A percentile compares a stretch with the other conserved stretches of the same genome.
Evolutionary conservation across 306 rosid genomes (phyloP).

Genomic region (Rosa chinensis): DNA sequence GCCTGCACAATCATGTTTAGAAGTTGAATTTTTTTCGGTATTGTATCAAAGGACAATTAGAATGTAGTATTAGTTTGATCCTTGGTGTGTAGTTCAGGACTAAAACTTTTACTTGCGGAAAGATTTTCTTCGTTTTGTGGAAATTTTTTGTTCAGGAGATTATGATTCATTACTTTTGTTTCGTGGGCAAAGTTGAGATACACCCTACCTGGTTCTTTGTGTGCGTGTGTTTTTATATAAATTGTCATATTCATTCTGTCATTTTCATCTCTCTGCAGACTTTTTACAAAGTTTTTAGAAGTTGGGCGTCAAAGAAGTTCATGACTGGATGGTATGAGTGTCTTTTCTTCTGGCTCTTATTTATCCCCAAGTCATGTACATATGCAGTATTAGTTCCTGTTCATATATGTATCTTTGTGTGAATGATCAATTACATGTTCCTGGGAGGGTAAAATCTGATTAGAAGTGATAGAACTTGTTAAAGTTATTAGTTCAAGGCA

Average conservation of each 20-base stretch:
- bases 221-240: not conserved
- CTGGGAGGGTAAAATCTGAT: not conserved
- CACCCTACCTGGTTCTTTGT: constrained; percentile 2
- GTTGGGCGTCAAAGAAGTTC: constrained; percentile 92
- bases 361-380: constrained; percentile 5
- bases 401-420: not conserved
- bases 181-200: not conserved
- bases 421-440: not conserved
- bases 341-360: constrained; percentile 21
- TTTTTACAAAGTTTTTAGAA: constrained; percentile 68
- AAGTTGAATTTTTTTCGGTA: not conserved
- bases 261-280: constrained; percentile 55
- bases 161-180: not conserved
- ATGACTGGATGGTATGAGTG: constrained; percentile 81
- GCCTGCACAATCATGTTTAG: not conserved
- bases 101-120: not conserved
- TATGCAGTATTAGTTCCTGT: not conserved
- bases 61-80: not conserved
- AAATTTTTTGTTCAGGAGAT: not conserved
- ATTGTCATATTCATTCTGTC: constrained; percentile 23
- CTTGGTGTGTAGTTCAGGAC: not conserved
- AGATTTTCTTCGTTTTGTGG: not conserved
- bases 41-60: not conserved
- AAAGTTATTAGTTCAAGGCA: not conserved
- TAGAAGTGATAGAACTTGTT: not conserved